Evolutionary conservation across 2,329 filamentous ascomycete species (phyloP).

Genomic region (Diaporthe eres): DNA sequence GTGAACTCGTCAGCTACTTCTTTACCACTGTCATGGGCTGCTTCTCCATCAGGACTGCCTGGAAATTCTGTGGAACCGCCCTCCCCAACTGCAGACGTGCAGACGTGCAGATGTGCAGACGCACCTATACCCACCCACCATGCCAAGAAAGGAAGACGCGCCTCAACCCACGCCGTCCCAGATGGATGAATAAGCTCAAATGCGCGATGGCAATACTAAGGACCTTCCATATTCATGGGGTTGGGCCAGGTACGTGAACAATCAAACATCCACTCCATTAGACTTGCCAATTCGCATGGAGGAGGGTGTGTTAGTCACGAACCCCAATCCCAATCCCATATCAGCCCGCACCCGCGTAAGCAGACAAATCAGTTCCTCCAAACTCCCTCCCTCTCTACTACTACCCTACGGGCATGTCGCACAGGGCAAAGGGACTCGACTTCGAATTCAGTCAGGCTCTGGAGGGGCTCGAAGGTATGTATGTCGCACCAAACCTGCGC

Average conservation of each 20-base stretch:
- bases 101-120: neutral
- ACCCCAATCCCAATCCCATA: neutral
- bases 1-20: neutral
- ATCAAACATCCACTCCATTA: neutral
- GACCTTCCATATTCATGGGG: neutral
- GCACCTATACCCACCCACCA: neutral
- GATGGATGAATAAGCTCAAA: neutral
- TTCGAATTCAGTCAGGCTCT: neutral
- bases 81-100: neutral
- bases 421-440: neutral
- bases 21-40: neutral
- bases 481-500: neutral
- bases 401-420: neutral
- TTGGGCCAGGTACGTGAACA: neutral
- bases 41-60: constrained; percentile 12
- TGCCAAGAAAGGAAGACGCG: neutral
- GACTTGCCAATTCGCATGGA: neutral
- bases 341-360: neutral
- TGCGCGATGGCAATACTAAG: neutral
- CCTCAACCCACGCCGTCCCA: neutral
- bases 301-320: neutral
- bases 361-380: neutral
- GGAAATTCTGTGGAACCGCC: neutral
- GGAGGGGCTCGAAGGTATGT: neutral
- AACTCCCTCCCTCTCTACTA: neutral